Conservation (phyloP, 2,329 filamentous ascomycete genomes). For the Xylaria sp. region DNA sequence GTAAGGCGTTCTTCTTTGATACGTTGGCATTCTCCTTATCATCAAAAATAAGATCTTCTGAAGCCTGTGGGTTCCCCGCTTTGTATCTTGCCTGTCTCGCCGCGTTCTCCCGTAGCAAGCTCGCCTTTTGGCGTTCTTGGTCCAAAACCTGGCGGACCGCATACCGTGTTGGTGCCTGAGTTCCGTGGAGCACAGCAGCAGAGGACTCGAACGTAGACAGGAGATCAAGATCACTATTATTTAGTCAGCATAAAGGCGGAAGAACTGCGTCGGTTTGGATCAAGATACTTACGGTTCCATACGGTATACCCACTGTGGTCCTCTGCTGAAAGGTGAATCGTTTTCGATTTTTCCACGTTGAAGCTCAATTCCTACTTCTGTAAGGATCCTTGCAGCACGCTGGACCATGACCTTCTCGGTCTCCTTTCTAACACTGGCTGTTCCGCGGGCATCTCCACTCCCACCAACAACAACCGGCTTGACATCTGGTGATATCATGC, state of each 20-base stretch:
- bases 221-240: slow-evolving; percentile 73
- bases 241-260: slow-evolving; percentile 20
- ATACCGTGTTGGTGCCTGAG: slow-evolving; percentile 81
- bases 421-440: slow-evolving; percentile 88
- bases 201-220: slow-evolving; percentile 79
- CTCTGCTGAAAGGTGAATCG: slow-evolving; percentile 67
- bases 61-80: slow-evolving; percentile 56
- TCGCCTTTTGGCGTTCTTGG: slow-evolving; percentile 84
- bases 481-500: slow-evolving; percentile 87
- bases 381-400: slow-evolving; percentile 82
- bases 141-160: slow-evolving; percentile 93
- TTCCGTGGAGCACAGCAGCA: slow-evolving; percentile 61
- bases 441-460: slow-evolving; percentile 70
- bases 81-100: slow-evolving; percentile 72
- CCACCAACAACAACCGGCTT: slow-evolving; percentile 89
- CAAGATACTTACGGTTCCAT: slow-evolving; percentile 83
- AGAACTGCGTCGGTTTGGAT: background rate
- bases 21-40: slow-evolving; percentile 54
- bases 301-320: slow-evolving; percentile 83
- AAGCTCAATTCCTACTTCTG: slow-evolving; percentile 82
- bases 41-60: slow-evolving; percentile 45
- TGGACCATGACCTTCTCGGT: slow-evolving; percentile 83
- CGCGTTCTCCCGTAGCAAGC: slow-evolving; percentile 71
- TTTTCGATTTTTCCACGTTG: slow-evolving; percentile 82
- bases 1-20: slow-evolving; percentile 36